Evolutionary conservation across 257 asterid genomes (phyloP).

Genomic region (Buddleja alternifolia): DNA sequence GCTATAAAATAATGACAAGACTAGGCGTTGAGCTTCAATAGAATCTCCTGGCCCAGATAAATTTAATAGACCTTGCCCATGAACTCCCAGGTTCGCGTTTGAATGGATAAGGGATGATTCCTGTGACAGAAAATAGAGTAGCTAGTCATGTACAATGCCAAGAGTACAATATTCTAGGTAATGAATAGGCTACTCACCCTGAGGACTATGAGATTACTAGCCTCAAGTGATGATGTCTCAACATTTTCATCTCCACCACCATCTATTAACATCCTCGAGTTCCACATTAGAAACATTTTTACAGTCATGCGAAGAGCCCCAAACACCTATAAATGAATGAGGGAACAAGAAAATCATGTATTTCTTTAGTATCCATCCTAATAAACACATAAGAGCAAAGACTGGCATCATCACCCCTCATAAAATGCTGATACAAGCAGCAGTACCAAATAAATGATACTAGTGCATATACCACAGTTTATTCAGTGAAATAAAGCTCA

Average conservation of each 20-base stretch:
- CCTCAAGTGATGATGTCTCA: conserved; percentile 94
- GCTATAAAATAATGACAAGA: conserved; percentile 86
- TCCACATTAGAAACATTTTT: conserved; percentile 98
- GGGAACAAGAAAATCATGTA: conserved; percentile 23
- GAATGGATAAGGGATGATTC: conserved; percentile 90
- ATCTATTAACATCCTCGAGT: conserved; percentile 86
- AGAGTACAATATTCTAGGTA: conserved; percentile 25
- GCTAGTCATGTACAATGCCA: conserved; percentile 18
- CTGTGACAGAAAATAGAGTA: conserved; percentile 44
- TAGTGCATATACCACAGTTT: background rate
- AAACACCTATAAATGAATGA: conserved; percentile 64
- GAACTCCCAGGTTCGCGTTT: conserved; percentile 94
- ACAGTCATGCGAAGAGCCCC: conserved; percentile 99
- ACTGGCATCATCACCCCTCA: conserved; percentile 1
- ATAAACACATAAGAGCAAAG: conserved; percentile 8
- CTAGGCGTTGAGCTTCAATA: conserved; percentile 93
- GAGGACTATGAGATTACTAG: conserved; percentile 96
- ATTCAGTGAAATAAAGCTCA: conserved; percentile 3
- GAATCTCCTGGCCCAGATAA: conserved; percentile 95
- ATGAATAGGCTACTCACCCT: conserved; percentile 56
- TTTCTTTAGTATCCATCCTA: background rate
- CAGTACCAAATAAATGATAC: background rate
- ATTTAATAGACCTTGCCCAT: conserved; percentile 92
- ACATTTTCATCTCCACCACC: conserved; percentile 99
- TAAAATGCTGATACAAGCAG: conserved; percentile 19